Conservation (phyloP, 176 grass and related monocot genomes). For the maize (Zea mays) region Zm-B73-REFERENCE-NAM-5.0 NC_050102.1:165437001-165437500, state of each 20-base stretch:
- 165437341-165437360: conserved; percentile 25
- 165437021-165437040: not conserved
- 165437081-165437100: not conserved
- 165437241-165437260: not conserved
- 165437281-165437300: not conserved
- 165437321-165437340: not conserved
- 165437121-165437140: not conserved
- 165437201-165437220: not conserved
- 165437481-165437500: too few species aligned
- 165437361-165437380: too few species aligned
- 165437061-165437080: not conserved
- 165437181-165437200: not conserved
- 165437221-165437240: not conserved
- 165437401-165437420: too few species aligned
- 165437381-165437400: too few species aligned
- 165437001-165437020: not conserved
- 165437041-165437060: not conserved
- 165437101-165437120: not conserved
- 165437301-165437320: not conserved
- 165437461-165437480: too few species aligned
- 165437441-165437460: too few species aligned
- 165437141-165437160: conserved; percentile 18
- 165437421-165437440: too few species aligned
- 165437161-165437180: not conserved
- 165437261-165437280: conserved; percentile 8